Evolutionary conservation across 2,329 filamentous ascomycete species (phyloP).

Genomic region (Aspergillus calidoustus): DNA sequence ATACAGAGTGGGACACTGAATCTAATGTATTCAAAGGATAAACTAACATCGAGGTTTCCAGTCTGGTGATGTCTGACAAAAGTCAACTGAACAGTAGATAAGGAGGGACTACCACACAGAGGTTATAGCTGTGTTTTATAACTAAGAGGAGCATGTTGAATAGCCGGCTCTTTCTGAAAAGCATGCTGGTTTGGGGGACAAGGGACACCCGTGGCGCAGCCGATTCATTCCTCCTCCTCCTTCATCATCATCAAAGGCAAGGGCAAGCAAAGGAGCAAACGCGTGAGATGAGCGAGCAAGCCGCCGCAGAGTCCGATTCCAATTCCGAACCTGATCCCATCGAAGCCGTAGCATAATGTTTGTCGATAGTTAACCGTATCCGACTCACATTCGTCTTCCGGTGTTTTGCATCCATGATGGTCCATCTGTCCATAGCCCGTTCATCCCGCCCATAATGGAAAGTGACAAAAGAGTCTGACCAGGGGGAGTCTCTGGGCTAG

Average conservation of each 20-base stretch:
- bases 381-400: slow-evolving; percentile 23
- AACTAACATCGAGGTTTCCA: slow-evolving; percentile 6
- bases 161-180: slow-evolving; percentile 13
- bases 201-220: background rate
- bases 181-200: slow-evolving; percentile 1
- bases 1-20: background rate
- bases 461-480: slow-evolving; percentile 24
- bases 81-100: slow-evolving; percentile 9
- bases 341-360: slow-evolving; percentile 15
- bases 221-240: slow-evolving; percentile 13
- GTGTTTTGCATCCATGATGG: slow-evolving; percentile 19
- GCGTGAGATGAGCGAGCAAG: slow-evolving; percentile 8
- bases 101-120: slow-evolving; percentile 1
- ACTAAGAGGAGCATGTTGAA: slow-evolving; percentile 19
- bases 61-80: slow-evolving; percentile 11
- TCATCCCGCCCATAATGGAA: slow-evolving; percentile 26
- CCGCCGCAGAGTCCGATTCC: slow-evolving; percentile 9
- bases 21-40: slow-evolving; percentile 2
- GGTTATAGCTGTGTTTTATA: background rate
- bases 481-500: slow-evolving; percentile 23
- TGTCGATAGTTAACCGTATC: slow-evolving; percentile 23
- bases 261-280: slow-evolving; percentile 20
- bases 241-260: slow-evolving; percentile 12
- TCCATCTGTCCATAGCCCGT: slow-evolving; percentile 20
- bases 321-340: slow-evolving; percentile 11